Conservation (phyloP, 2,329 filamentous ascomycete species). For the Leptographium procerum region DNA sequence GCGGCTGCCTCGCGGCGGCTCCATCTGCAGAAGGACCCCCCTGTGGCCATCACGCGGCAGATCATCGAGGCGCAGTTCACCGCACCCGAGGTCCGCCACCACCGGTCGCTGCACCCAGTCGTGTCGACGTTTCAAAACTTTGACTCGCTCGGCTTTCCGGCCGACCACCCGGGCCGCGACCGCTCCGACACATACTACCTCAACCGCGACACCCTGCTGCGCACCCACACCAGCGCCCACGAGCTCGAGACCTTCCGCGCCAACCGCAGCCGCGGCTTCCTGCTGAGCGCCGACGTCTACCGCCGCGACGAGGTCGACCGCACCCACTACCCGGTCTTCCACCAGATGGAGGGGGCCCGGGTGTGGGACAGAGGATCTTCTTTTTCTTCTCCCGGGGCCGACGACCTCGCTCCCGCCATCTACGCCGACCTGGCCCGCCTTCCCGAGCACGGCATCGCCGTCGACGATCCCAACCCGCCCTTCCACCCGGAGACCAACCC, state of each 20-base stretch:
- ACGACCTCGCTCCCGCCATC: conserved; percentile 53
- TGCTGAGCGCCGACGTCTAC: conserved; percentile 91
- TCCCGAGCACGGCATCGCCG: conserved; percentile 61
- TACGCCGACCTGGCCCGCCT: conserved; percentile 59
- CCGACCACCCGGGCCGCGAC: conserved; percentile 77
- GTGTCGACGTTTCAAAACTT: conserved; percentile 85
- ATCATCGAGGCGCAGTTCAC: conserved; percentile 89
- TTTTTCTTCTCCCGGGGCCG: conserved; percentile 26
- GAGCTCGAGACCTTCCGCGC: conserved; percentile 71
- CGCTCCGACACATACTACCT: conserved; percentile 93
- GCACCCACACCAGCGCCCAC: conserved; percentile 92
- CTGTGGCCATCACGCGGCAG: conserved; percentile 77
- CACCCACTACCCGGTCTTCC: conserved; percentile 92
- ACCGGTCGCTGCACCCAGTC: conserved; percentile 67
- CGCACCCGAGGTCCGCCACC: conserved; percentile 56
- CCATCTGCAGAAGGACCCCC: conserved; percentile 87
- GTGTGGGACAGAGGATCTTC: conserved; percentile 81
- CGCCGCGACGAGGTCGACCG: conserved; percentile 88
- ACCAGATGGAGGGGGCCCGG: conserved; percentile 94
- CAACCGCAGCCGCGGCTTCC: conserved; percentile 63
- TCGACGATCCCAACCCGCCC: conserved; percentile 74
- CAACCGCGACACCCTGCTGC: conserved; percentile 69
- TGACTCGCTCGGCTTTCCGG: conserved; percentile 85
- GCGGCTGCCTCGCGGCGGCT: conserved; percentile 63
- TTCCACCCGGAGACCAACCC: conserved; percentile 73